Evolutionary conservation across 2,329 filamentous ascomycete species (phyloP), one percentile per base, ranked within the genome.

Genomic region (Fusarium sp.): DNA sequence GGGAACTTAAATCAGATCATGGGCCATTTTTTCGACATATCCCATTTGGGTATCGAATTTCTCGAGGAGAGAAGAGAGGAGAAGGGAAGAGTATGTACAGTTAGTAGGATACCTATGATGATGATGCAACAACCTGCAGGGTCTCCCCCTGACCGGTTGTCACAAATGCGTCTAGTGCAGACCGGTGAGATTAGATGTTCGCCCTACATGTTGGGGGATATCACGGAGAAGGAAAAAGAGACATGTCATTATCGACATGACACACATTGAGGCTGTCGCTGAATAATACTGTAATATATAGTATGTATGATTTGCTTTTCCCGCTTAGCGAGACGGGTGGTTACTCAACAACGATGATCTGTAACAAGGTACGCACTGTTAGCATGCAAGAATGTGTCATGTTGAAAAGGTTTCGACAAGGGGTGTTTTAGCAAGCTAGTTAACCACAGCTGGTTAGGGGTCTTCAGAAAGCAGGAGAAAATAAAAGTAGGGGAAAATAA

Each of bases 131-230:
- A 41, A 10, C 23, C 23, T 23, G 6, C 40, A 31, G 38, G 18
- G 28, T 30, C 40, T 33, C n/a, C 40, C 38, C n/a, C 45, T 59
- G 52, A 65, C 62, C 60, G 45, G 52, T 59, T 11, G 28, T 50
- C 15, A 10, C 13, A 15, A 28, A 50, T 18, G 40, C 18, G 34
- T 28, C 26, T 38, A 38, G 57, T 50, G 59, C 16, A 38, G 59
- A 64, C 62, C 52, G 62, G 59, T 65, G 59, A 64, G 51, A 31
- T 44, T 50, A 50, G 23, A 50, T 50, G 33, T 4, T 15, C n/a
- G 33, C 40, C 30, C 45, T 45, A 45, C 40, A 36, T 41, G 41
- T 44, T 44, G 8, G 47, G 20, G 28, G 15, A 38, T 31, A 49
- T 6, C 23, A 38, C 12, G 23, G 23, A 20, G 30, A 30, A 30